phyloP scores from a whole-genome alignment of 148 eudicot species.

The Spergularia marina region DNA sequence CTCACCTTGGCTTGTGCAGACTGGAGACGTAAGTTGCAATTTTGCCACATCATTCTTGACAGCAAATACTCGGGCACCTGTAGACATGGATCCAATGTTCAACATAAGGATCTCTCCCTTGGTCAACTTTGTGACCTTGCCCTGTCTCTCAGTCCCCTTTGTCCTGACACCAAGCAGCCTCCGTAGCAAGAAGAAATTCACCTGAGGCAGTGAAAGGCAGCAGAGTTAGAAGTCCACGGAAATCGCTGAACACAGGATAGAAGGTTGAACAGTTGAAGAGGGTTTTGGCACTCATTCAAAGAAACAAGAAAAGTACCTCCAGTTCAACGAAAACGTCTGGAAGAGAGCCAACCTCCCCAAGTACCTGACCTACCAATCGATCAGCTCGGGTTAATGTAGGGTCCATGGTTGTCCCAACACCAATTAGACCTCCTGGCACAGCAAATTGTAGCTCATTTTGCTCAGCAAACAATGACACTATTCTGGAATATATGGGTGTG shows the following conservation, averaged over 20 bases:
- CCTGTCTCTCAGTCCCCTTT: conserved; percentile 88
- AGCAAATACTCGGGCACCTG: conserved; percentile 86
- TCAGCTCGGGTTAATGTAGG: conserved; percentile 96
- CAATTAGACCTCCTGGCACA: conserved; percentile 97
- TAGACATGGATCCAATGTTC: conserved; percentile 97
- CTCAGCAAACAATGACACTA: conserved; percentile 89
- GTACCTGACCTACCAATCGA: conserved; percentile 94
- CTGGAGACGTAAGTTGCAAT: conserved; percentile 86
- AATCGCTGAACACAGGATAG: too few species aligned
- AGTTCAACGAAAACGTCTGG: conserved; percentile 90
- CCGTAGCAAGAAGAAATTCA: conserved; percentile 86
- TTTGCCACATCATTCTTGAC: conserved; percentile 92
- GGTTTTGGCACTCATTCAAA: too few species aligned
- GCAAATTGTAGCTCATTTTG: conserved; percentile 92
- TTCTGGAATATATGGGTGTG: conserved; percentile 93
- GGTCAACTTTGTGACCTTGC: conserved; percentile 76
- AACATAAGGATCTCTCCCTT: conserved; percentile 91
- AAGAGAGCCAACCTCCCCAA: conserved; percentile 95
- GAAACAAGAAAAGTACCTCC: conserved; percentile 49
- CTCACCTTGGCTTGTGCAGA: conserved; percentile 92
- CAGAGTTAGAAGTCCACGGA: background rate
- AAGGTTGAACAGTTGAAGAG: too few species aligned
- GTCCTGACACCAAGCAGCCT: conserved; percentile 91
- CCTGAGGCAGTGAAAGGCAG: conserved; percentile 41
- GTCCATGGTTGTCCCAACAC: conserved; percentile 98